Evolutionary conservation across 306 rosid genomes (phyloP), one percentile per base, ranked within the genome.

Genomic region (Lupinus albus): DNA sequence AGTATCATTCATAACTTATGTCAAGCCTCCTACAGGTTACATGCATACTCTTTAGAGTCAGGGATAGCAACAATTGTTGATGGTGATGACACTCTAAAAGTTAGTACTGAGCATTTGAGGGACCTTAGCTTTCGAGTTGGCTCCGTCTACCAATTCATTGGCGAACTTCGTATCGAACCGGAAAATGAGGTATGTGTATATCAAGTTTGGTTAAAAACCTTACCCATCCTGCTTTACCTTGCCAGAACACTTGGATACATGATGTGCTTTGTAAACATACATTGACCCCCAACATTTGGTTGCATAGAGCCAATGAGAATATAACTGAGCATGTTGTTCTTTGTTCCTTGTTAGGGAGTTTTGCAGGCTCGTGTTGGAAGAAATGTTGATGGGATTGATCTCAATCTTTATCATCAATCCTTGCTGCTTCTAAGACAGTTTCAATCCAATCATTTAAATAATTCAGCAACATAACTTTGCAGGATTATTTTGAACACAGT

Each of bases 381-480:
- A 82, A 94, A 85, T 2, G 91, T 94, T 15, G 91, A 90, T n/a
- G 97, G 97, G 61, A 90, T 94, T 18, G 95, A 90, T 82, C 88
- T 94, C 74, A 76, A 81, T 78, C 92, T 93, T 48, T 91, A 88
- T 69, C 82, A 86, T 76, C 97, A 86, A 51, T 82, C 97, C 36
- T 35, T 90, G 75, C 90, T 61, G 79, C 86, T 88, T 30, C 58
- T 88, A 25, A 84, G 83, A 64, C 89, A 85, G 51, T 93, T 90
- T 79, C 91, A 86, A 72, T 87, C 87, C 47, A 68, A 82, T 75
- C 90, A 79, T 78, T 48, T 76, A 2, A 38, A 38, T 38, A 38
- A 38, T 8, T 11, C 81, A 36, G 58, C 78, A 51, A 73, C 76
- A 12, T 56, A 50, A 76, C 82, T 61, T 16, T 6, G 66, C 67